phyloP scores from a whole-genome alignment of 768 basidiomycete genomes.

The Mycena galopus region DNA sequence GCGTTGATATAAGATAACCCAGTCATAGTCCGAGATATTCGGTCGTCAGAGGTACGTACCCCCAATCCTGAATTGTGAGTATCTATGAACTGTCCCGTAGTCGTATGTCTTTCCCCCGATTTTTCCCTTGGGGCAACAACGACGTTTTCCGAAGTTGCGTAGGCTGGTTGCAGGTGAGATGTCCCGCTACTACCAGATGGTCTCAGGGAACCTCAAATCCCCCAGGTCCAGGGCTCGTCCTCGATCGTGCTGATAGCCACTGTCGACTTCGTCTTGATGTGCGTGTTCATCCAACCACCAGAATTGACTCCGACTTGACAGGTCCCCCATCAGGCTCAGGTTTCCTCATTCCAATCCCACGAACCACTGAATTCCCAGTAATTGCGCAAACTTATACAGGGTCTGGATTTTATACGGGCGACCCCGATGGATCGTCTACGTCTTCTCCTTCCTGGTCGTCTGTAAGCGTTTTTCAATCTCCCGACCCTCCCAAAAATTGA shows the following conservation, averaged over 20 bases:
- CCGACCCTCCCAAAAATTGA: too few species aligned
- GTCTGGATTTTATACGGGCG: constrained; percentile 21
- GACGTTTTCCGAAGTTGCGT: neutral
- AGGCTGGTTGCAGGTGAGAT: constrained; percentile 10
- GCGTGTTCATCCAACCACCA: neutral
- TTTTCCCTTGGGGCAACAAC: too few species aligned
- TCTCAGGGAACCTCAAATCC: too few species aligned
- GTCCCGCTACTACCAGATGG: neutral
- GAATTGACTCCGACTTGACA: too few species aligned
- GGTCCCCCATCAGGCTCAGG: too few species aligned
- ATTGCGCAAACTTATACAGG: too few species aligned
- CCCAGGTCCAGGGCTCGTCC: constrained; percentile 12
- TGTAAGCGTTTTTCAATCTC: neutral
- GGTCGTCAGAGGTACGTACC: neutral
- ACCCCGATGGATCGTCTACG: neutral
- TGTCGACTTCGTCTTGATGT: constrained; percentile 9
- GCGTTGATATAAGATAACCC: neutral
- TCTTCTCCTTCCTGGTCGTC: neutral
- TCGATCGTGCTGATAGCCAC: neutral
- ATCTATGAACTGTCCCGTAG: neutral
- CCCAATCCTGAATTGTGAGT: neutral
- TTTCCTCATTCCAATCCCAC: too few species aligned
- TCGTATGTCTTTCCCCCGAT: neutral
- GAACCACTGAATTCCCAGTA: too few species aligned
- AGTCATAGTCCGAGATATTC: constrained; percentile 13